Base-by-base conservation (phyloP, 257 asterid species). In the Buddleja alternifolia region DNA sequence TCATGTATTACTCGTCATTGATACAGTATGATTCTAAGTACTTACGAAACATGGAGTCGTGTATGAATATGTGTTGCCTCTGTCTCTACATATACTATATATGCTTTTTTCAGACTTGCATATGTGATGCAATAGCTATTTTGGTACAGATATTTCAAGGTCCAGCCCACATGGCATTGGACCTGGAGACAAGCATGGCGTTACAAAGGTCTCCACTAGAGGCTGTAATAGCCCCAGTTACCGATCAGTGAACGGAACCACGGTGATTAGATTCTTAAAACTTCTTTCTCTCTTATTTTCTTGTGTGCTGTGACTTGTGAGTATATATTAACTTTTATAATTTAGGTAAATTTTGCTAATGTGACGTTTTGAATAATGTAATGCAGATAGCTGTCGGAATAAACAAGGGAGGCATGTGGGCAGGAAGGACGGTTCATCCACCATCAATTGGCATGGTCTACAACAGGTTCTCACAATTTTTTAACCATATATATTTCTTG, bases 381-480 rank as follows among this genome's bases (percentile, higher is more conserved):
- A 20, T 78, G 66, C 77, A 93, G 99, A 72, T 67, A 72, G 40
- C 68, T 21, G 57, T 46, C 25, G 76, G 75, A 71, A 70, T 54
- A 72, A 65, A 68, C 48, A 80, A 77, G 75, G 81, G 83, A 79
- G 76, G 82, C 79, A 34, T 67, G 37, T 71, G 88, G 84, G 56
- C 77, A 34, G 73, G 83, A 73, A 71, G 81, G 70, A 77, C 63
- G 34, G 66, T 72, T 56, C 81, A 65, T 64, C 66, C 76, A 37
- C 77, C 88, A 32, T 50, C 75, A 19, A 29, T 72, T 44, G 81
- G 92, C 84, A 64, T 77, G 70, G 70, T 48, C 39, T 81, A 73
- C 73, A 75, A 69, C 78, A 76, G 88, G 87, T 69, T 77, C 59
- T 80, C 79, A 58, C 63, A 86, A 80, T 75, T 57, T 69, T 57